Evolutionary conservation across 805 yeast genomes (phyloP).

Genomic region (Monosporozyma aerobia): DNA sequence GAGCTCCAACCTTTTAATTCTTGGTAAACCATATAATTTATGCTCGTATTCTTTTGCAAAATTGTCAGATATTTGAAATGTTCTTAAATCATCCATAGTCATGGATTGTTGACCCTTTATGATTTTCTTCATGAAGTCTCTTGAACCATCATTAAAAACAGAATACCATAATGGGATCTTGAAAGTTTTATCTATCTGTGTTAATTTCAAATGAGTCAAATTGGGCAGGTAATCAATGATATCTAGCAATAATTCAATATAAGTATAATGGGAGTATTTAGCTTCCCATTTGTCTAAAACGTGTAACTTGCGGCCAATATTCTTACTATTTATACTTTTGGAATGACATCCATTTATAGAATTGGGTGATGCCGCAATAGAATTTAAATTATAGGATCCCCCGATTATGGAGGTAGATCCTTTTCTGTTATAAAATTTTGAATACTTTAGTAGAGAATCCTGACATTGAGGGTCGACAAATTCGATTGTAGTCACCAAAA

Average conservation of each 20-base stretch:
- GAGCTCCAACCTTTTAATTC: slow-evolving; percentile 23
- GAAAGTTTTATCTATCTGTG: slow-evolving; percentile 44
- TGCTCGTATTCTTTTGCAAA: slow-evolving; percentile 23
- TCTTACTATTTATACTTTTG: slow-evolving; percentile 11
- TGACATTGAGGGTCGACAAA: slow-evolving; percentile 27
- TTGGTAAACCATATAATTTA: slow-evolving; percentile 21
- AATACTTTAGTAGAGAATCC: slow-evolving; percentile 27
- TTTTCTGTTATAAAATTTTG: slow-evolving; percentile 18
- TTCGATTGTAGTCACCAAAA: slow-evolving; percentile 21
- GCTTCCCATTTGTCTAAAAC: slow-evolving; percentile 11
- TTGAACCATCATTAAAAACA: slow-evolving; percentile 27
- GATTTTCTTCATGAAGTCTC: slow-evolving; percentile 27
- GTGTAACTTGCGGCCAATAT: neutral
- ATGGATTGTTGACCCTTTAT: slow-evolving; percentile 27
- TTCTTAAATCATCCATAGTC: slow-evolving; percentile 23
- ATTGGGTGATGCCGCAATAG: slow-evolving; percentile 1
- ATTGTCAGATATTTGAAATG: slow-evolving; percentile 22
- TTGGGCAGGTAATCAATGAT: slow-evolving; percentile 42
- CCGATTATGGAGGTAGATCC: slow-evolving; percentile 15
- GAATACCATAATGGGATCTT: slow-evolving; percentile 40
- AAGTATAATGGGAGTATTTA: slow-evolving; percentile 23
- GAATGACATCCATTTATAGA: slow-evolving; percentile 5
- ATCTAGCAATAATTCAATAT: slow-evolving; percentile 32
- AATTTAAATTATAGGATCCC: slow-evolving; percentile 16
- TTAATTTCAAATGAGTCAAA: slow-evolving; percentile 32